These are phyloP conservation scores for Sequoiadendron giganteum DNA, from an alignment of 75 land plant species.

Conservation along the genomic window DNA sequence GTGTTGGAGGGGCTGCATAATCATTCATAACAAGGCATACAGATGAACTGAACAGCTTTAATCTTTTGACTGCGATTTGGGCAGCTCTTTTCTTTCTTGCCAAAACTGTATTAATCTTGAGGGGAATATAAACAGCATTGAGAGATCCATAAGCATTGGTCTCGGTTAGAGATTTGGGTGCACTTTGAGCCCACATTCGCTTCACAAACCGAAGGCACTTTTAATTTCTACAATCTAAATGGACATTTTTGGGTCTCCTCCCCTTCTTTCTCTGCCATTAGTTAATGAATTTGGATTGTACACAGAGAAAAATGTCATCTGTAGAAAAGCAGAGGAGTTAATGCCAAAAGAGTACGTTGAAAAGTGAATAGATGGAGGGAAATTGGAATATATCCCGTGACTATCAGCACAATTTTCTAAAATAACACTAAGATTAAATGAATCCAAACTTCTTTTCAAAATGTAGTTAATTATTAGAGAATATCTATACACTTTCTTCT, in stretches of 20 bases:
- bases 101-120: background rate
- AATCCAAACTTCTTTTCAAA: too few species aligned
- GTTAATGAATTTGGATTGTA: background rate
- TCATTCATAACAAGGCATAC: background rate
- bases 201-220: background rate
- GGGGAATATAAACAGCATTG: background rate
- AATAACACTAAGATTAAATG: too few species aligned
- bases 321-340: background rate
- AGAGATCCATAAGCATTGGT: constrained; percentile 3
- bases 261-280: background rate
- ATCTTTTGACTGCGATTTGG: background rate
- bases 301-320: background rate
- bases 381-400: too few species aligned
- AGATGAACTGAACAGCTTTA: constrained; percentile 1
- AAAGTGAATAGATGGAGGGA: too few species aligned
- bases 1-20: background rate
- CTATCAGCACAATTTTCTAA: too few species aligned
- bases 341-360: background rate
- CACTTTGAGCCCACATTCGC: background rate
- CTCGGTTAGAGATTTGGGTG: background rate
- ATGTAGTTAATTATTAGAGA: too few species aligned
- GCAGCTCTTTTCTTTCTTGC: background rate
- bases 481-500: too few species aligned
- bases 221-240: background rate
- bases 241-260: background rate